phyloP scores from a whole-genome alignment of 345 rosid species.

The Gossypium mustelinum region DNA sequence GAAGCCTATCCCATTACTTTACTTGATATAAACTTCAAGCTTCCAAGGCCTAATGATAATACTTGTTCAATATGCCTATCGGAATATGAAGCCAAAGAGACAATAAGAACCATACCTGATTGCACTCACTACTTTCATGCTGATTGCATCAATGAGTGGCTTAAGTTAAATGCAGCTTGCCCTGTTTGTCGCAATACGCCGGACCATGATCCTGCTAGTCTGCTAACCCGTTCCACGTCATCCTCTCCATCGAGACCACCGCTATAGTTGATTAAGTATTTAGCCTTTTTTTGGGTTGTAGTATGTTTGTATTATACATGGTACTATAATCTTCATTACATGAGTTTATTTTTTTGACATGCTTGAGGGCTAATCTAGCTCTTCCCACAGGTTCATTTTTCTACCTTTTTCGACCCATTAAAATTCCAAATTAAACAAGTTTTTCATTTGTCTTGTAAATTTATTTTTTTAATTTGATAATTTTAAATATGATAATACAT shows the following conservation, averaged over 20 bases:
- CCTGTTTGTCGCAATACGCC: conserved; percentile 53
- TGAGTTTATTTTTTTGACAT: too few relatives aligned
- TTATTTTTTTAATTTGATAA: too few relatives aligned
- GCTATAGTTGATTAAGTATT: background rate
- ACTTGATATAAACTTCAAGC: conserved; percentile 39
- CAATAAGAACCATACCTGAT: conserved; percentile 44
- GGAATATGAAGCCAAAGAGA: conserved; percentile 51
- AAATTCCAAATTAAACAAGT: too few relatives aligned
- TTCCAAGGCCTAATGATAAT: conserved; percentile 39
- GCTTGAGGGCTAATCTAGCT: too few relatives aligned
- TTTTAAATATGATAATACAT: too few relatives aligned
- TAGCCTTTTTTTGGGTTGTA: too few relatives aligned
- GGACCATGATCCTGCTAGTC: background rate
- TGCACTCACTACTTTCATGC: conserved; percentile 61
- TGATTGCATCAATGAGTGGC: conserved; percentile 57
- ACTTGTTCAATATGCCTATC: conserved; percentile 49
- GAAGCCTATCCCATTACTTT: conserved; percentile 51
- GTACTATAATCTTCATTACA: too few relatives aligned
- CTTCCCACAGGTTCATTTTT: too few relatives aligned
- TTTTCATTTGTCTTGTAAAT: too few relatives aligned
- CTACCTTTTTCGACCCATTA: too few relatives aligned
- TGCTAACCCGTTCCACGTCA: background rate
- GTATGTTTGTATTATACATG: background rate
- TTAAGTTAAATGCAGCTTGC: conserved; percentile 45
- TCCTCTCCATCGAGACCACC: background rate